Conservation (phyloP, 179 eudicot species). For the Actinidia chinensis region DNA sequence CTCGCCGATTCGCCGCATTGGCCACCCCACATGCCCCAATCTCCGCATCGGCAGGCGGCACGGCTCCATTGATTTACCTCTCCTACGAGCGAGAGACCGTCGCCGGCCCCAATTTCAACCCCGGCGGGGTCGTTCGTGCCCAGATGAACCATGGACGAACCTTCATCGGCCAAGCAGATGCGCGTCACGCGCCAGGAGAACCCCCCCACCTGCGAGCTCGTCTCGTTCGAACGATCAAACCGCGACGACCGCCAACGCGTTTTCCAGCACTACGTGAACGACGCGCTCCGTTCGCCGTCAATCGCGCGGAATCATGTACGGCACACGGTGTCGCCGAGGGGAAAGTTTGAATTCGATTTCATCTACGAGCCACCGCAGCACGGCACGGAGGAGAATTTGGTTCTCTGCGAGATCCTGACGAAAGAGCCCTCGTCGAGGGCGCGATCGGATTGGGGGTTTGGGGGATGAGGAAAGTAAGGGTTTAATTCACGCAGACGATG, state of each 20-base stretch:
- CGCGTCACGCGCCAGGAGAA: constrained; percentile 68
- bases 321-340: constrained; percentile 63
- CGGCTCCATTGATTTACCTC: constrained; percentile 61
- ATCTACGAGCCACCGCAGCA: constrained; percentile 90
- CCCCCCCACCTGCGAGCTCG: constrained; percentile 72
- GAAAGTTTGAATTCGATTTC: constrained; percentile 80
- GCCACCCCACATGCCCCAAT: constrained; percentile 46
- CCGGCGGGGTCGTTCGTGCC: constrained; percentile 73
- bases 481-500: constrained; percentile 80
- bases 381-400: constrained; percentile 43
- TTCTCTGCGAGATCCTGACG: constrained; percentile 60
- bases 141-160: constrained; percentile 97
- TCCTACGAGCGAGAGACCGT: constrained; percentile 70
- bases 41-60: constrained; percentile 46
- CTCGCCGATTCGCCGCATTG: constrained; percentile 53
- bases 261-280: constrained; percentile 82
- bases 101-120: constrained; percentile 40
- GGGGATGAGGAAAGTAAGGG: constrained; percentile 87
- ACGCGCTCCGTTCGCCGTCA: constrained; percentile 64
- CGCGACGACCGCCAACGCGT: constrained; percentile 78
- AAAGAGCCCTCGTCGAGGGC: constrained; percentile 81
- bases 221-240: constrained; percentile 80
- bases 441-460: constrained; percentile 69
- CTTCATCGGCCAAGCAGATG: constrained; percentile 85
- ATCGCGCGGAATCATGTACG: constrained; percentile 88